A percentile compares a stretch with the other conserved stretches of the same genome.
phyloP scores from a whole-genome alignment of 805 yeast genomes.

The Spencermartinsiella europaea region DNA sequence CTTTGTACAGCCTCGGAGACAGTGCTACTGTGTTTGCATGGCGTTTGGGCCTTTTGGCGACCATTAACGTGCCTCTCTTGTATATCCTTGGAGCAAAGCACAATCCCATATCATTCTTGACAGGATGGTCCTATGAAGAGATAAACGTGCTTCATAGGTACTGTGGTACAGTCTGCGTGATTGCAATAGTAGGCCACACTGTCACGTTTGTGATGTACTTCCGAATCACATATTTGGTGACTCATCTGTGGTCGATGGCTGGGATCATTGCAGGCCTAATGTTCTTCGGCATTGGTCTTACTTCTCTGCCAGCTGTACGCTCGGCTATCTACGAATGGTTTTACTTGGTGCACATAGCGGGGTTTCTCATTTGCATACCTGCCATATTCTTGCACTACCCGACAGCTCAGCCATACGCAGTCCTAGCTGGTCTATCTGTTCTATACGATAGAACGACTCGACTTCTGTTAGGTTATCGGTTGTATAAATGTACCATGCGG shows the following conservation, averaged over 20 bases:
- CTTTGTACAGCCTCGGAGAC: constrained; percentile 7
- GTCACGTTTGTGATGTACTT: constrained; percentile 19
- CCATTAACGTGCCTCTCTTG: constrained; percentile 20
- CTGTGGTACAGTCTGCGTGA: constrained; percentile 27
- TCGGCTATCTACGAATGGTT: constrained; percentile 18
- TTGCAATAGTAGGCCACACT: constrained; percentile 15
- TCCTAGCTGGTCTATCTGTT: constrained; percentile 19
- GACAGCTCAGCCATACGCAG: constrained; percentile 21
- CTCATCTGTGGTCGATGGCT: constrained; percentile 16
- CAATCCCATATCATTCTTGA: constrained; percentile 22
- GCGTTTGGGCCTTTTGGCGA: constrained; percentile 20
- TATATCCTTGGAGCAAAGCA: constrained; percentile 25
- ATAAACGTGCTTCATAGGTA: constrained; percentile 40
- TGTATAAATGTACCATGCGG: constrained; percentile 12
- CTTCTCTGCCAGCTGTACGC: constrained; percentile 15
- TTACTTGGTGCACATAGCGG: constrained; percentile 19
- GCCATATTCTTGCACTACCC: constrained; percentile 21
- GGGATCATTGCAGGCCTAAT: constrained; percentile 21
- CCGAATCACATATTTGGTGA: constrained; percentile 15
- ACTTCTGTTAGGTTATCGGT: constrained; percentile 16
- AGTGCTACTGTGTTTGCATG: constrained; percentile 18
- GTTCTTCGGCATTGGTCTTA: constrained; percentile 19
- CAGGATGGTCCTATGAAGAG: constrained; percentile 44
- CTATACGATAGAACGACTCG: constrained; percentile 21
- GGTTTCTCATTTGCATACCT: constrained; percentile 18